Percentiles rank a stretch among this genome's conserved stretches.
Conservation (phyloP, 2,329 filamentous ascomycete genomes). For the Sporothrix euskadiensis region DNA sequence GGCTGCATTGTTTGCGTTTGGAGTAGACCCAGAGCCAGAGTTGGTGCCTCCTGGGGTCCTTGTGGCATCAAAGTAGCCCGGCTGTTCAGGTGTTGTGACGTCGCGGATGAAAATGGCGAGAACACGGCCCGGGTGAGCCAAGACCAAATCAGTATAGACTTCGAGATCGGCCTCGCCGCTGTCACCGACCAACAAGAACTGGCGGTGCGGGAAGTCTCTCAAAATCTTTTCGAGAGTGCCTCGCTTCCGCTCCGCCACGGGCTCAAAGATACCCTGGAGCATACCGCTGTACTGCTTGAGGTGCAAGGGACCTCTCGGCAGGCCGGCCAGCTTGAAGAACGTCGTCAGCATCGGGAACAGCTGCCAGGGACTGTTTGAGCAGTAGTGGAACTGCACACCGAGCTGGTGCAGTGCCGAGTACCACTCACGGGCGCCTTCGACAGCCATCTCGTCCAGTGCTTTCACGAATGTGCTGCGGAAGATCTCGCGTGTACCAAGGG, state of each 20-base stretch:
- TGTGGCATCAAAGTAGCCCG: slow-evolving; percentile 73
- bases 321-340: slow-evolving; percentile 76
- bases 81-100: slow-evolving; percentile 75
- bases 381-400: slow-evolving; percentile 90
- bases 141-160: slow-evolving; percentile 90
- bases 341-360: slow-evolving; percentile 85
- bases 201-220: slow-evolving; percentile 83
- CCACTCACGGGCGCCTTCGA: slow-evolving; percentile 89
- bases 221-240: slow-evolving; percentile 82
- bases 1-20: slow-evolving; percentile 6
- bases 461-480: slow-evolving; percentile 95
- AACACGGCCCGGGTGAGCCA: slow-evolving; percentile 79
- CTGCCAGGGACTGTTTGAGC: slow-evolving; percentile 99
- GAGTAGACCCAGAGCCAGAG: background rate
- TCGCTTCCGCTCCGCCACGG: slow-evolving; percentile 92
- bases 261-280: slow-evolving; percentile 97
- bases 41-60: slow-evolving; percentile 27
- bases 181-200: slow-evolving; percentile 89
- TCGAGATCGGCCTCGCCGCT: slow-evolving; percentile 96
- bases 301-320: slow-evolving; percentile 89
- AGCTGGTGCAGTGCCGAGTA: slow-evolving; percentile 74
- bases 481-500: slow-evolving; percentile 83
- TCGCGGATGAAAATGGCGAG: slow-evolving; percentile 91
- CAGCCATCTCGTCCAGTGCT: slow-evolving; percentile 75
- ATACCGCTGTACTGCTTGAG: slow-evolving; percentile 96